Evolutionary conservation across 2,329 filamentous ascomycete genomes (phyloP), one percentile per base, ranked within the genome.

Genomic region (Aspergillus tamarii): DNA sequence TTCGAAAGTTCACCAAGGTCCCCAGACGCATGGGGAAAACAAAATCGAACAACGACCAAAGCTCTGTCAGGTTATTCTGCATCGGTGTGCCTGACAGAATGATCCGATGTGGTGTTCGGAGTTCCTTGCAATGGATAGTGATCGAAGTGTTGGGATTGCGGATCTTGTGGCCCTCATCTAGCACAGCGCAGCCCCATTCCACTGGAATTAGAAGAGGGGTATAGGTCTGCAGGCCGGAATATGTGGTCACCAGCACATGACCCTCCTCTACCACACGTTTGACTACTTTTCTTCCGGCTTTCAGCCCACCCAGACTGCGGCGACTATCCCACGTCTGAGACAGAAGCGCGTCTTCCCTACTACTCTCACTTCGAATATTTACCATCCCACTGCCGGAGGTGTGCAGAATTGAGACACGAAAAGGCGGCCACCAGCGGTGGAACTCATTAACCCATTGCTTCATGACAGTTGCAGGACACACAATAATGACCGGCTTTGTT

Each of bases 391-490:
- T 98, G 3, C 95, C 95, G 5, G 95, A 97, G 0, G 93, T 93
- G 75, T 99, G 95, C 56, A 99, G 78, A 66, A 99, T 98, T 0
- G 94, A 96, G 6, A 99, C 95, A 48, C 96, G 88, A 36, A 99
- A 83, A n/a, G 95, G 90, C n/a, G 95, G 95, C 96, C 96, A 99
- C 96, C 96, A 99, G 14, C 90, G 89, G 78, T 99, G 96, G 71
- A 99, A 98, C 74, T 99, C 95, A 67, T 96, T 96, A 14, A 97
- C 95, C 95, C 95, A 99, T 76, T 99, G 95, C 65, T 93, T 91
- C 81, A 99, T 89, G 28, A 99, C 91, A 0, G 95, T 99, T 4
- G 94, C 94, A 2, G 95, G 95, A 57, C 93, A 94, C 4, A 99
- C 93, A 9, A 99, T 87, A 64, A 99, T 92, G 50, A 96, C 89